phyloP scores from a whole-genome alignment of 441 rosid species.

The Adansonia madagascariensis region DNA sequence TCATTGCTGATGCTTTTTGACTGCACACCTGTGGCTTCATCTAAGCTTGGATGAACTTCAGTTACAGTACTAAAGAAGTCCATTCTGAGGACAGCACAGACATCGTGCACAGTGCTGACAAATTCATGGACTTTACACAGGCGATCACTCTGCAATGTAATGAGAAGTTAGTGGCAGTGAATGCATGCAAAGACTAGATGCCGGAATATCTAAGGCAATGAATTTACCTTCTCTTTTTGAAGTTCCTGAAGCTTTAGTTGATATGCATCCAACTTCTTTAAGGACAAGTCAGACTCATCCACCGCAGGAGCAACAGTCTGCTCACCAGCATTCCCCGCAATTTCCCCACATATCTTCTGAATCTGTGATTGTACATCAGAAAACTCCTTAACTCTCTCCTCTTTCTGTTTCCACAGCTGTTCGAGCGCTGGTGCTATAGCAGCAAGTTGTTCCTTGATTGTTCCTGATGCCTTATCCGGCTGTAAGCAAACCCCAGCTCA shows the following conservation, averaged over 20 bases:
- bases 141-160: constrained; percentile 80
- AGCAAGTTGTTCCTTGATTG: constrained; percentile 93
- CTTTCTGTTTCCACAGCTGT: constrained; percentile 90
- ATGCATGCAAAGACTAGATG: constrained; percentile 13
- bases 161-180: constrained; percentile 28
- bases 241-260: constrained; percentile 87
- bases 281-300: constrained; percentile 83
- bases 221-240: constrained; percentile 85
- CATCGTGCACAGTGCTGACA: constrained; percentile 90
- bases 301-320: constrained; percentile 54
- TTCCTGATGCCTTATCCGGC: constrained; percentile 84
- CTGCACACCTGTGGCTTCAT: constrained; percentile 69
- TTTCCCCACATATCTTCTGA: constrained; percentile 89
- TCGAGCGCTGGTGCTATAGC: constrained; percentile 95
- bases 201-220: not conserved
- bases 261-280: constrained; percentile 80
- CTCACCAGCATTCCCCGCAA: constrained; percentile 67
- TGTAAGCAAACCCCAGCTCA: constrained; percentile 38
- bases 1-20: constrained; percentile 97
- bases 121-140: constrained; percentile 86
- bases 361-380: constrained; percentile 84
- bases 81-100: constrained; percentile 92
- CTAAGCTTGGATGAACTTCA: constrained; percentile 96
- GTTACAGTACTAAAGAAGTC: constrained; percentile 82
- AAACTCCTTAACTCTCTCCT: constrained; percentile 87